These are phyloP conservation scores for Penicillium glabrum DNA, from an alignment of 2,329 filamentous ascomycete species.

Conservation along the genomic window DNA sequence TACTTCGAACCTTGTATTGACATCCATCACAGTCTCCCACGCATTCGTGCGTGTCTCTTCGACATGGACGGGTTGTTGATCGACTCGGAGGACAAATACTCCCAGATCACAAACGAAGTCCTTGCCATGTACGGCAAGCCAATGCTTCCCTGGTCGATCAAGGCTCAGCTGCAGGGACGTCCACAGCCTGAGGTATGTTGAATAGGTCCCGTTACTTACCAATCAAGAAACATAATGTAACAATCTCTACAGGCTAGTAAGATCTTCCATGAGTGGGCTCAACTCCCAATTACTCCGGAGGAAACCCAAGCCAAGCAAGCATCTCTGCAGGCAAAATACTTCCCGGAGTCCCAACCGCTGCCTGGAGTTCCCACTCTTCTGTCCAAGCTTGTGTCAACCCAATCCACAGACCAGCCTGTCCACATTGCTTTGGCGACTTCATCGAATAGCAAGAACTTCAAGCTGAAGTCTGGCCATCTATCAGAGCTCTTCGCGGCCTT, in stretches of 20 bases:
- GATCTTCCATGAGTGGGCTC: constrained; percentile 77
- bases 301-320: constrained; percentile 64
- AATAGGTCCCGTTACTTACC: too few relatives aligned
- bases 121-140: constrained; percentile 73
- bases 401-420: constrained; percentile 49
- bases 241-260: constrained; percentile 48
- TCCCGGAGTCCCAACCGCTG: constrained; percentile 72
- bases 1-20: neutral
- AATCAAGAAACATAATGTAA: neutral
- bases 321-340: constrained; percentile 68
- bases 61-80: constrained; percentile 98
- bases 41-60: constrained; percentile 88
- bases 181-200: constrained; percentile 55
- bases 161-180: constrained; percentile 77
- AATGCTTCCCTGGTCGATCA: constrained; percentile 85
- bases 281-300: constrained; percentile 72
- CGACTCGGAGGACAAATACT: constrained; percentile 90
- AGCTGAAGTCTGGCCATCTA: constrained; percentile 68
- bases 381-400: constrained; percentile 32
- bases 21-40: constrained; percentile 61
- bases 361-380: constrained; percentile 76
- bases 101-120: constrained; percentile 76
- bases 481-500: constrained; percentile 59
- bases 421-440: constrained; percentile 87
- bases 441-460: constrained; percentile 69